These are phyloP conservation scores for Coprinopsis sp. DNA, from an alignment of 768 basidiomycete species.

Conservation along the genomic window DNA sequence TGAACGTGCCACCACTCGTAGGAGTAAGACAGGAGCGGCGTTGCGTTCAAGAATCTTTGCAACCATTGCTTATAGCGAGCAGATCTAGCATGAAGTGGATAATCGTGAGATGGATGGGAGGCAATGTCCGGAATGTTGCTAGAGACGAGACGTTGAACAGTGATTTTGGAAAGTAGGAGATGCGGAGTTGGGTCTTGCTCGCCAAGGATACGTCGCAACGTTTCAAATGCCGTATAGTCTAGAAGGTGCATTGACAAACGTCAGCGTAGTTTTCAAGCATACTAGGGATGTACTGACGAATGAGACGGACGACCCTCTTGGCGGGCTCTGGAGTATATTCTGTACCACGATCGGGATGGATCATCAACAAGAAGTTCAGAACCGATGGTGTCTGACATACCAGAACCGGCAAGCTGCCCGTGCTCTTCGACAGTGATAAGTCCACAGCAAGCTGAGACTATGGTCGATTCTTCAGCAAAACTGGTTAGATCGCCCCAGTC, in stretches of 20 bases:
- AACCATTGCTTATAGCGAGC: neutral
- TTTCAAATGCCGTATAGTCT: too few species aligned
- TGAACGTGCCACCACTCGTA: too few species aligned
- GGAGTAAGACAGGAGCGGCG: too few species aligned
- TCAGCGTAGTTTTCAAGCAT: neutral
- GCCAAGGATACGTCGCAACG: too few species aligned
- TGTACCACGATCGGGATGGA: neutral
- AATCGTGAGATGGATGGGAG: neutral
- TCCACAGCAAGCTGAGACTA: slow-evolving; percentile 2
- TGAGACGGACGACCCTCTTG: neutral
- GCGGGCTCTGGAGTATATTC: slow-evolving; percentile 1
- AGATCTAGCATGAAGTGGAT: neutral
- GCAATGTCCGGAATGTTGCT: too few species aligned
- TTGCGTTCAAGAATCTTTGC: neutral
- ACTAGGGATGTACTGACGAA: neutral
- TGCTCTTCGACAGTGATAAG: neutral
- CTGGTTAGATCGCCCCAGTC: neutral
- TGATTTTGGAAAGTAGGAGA: too few species aligned
- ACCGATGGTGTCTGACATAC: neutral
- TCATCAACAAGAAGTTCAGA: neutral
- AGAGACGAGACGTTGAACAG: neutral
- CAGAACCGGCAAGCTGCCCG: neutral
- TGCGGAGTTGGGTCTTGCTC: neutral
- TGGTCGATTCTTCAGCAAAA: neutral
- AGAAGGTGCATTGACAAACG: too few species aligned